Evolutionary conservation across 495 filamentous ascomycete genomes (phyloP).

Genomic region (Talaromyces thailandensis): DNA sequence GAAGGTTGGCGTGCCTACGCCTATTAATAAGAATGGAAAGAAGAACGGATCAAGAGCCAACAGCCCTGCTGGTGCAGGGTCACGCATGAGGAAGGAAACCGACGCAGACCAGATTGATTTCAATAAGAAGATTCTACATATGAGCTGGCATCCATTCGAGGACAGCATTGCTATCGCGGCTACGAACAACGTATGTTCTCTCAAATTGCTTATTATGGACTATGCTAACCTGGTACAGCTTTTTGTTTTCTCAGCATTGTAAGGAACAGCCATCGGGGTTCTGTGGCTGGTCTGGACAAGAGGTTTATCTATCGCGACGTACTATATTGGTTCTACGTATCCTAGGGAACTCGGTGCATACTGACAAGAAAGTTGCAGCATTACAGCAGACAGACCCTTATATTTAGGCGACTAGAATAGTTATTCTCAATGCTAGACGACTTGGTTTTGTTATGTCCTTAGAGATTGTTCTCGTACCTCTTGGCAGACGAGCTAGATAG

Average conservation of each 20-base stretch:
- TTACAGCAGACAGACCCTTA: background rate
- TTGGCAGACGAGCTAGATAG: background rate
- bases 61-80: constrained; percentile 84
- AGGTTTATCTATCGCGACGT: background rate
- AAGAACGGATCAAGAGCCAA: constrained; percentile 75
- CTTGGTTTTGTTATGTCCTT: background rate
- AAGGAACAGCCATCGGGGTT: constrained; percentile 17
- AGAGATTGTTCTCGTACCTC: too few relatives aligned
- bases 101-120: constrained; percentile 99
- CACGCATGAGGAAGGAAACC: constrained; percentile 96
- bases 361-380: background rate
- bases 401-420: background rate
- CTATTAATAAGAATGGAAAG: constrained; percentile 75
- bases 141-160: constrained; percentile 99
- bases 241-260: constrained; percentile 98
- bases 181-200: constrained; percentile 86
- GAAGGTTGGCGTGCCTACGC: constrained; percentile 96
- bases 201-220: background rate
- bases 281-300: background rate
- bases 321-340: background rate
- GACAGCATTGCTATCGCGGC: constrained; percentile 99
- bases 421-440: background rate
- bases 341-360: background rate
- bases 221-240: constrained; percentile 37
- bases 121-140: constrained; percentile 99